Evolutionary conservation across 768 basidiomycete species (phyloP).

Genomic region (Amylocystis lapponica): DNA sequence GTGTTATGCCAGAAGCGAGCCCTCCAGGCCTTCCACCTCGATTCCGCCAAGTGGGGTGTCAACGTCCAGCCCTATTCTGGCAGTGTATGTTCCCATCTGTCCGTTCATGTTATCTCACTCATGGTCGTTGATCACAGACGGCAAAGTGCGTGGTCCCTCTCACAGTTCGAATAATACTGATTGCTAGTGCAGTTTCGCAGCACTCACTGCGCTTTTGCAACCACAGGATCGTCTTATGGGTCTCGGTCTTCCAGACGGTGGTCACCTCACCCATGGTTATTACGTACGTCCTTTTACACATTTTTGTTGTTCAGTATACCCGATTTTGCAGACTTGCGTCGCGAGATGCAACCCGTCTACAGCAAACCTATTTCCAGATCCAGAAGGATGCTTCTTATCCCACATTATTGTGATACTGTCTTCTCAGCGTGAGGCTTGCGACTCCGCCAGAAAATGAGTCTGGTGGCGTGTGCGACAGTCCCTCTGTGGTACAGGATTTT

Average conservation of each 20-base stretch:
- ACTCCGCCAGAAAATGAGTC: no score
- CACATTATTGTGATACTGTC: no score
- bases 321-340: no score
- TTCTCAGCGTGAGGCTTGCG: no score
- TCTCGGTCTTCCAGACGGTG: slow-evolving; percentile 95
- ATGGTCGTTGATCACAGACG: slow-evolving; percentile 42
- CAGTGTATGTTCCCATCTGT: slow-evolving; percentile 46
- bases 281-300: slow-evolving; percentile 53
- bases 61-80: slow-evolving; percentile 99
- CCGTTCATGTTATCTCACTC: slow-evolving; percentile 1
- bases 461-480: no score
- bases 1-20: slow-evolving; percentile 92
- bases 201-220: slow-evolving; percentile 91
- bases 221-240: slow-evolving; percentile 99
- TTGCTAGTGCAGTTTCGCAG: slow-evolving; percentile 71
- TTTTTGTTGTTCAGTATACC: no score
- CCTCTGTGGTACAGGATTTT: no score
- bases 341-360: no score
- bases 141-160: slow-evolving; percentile 77
- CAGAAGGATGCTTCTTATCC: no score
- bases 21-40: slow-evolving; percentile 92
- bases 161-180: slow-evolving; percentile 5
- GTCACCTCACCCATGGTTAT: slow-evolving; percentile 96
- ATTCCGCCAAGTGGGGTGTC: slow-evolving; percentile 91
- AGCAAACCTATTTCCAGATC: no score